Conservation (phyloP, 768 basidiomycete genomes). For the Tulasnella sp. region DNA sequence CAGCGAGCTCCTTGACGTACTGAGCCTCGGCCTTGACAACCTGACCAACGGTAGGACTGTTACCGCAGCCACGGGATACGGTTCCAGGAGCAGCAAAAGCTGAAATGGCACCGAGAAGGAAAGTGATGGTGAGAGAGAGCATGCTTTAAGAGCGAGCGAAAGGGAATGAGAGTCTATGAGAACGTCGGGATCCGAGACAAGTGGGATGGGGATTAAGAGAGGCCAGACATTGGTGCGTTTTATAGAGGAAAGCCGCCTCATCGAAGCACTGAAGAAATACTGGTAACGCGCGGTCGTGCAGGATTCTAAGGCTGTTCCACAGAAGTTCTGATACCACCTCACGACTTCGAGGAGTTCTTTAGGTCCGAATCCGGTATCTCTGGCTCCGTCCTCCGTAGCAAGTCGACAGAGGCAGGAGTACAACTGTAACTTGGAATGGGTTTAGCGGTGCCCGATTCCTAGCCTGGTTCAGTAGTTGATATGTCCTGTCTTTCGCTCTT, state of each 20-base stretch:
- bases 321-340: neutral
- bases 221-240: neutral
- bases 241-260: neutral
- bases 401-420: neutral
- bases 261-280: neutral
- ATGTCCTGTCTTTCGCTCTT: neutral
- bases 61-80: constrained; percentile 16
- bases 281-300: neutral
- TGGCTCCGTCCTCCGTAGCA: neutral
- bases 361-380: neutral
- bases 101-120: constrained; percentile 13
- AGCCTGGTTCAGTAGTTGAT: neutral
- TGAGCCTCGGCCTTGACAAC: constrained; percentile 29
- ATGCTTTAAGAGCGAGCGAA: neutral
- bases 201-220: neutral
- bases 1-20: constrained; percentile 4
- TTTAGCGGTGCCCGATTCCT: neutral
- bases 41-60: neutral
- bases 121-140: neutral
- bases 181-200: neutral
- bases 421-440: too few relatives aligned
- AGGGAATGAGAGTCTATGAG: neutral
- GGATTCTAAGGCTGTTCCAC: neutral
- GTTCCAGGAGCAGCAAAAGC: constrained; percentile 24
- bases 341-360: neutral